Evolutionary conservation across 169 alveolate species (phyloP).

Genomic region (Eimeria maxima): DNA sequence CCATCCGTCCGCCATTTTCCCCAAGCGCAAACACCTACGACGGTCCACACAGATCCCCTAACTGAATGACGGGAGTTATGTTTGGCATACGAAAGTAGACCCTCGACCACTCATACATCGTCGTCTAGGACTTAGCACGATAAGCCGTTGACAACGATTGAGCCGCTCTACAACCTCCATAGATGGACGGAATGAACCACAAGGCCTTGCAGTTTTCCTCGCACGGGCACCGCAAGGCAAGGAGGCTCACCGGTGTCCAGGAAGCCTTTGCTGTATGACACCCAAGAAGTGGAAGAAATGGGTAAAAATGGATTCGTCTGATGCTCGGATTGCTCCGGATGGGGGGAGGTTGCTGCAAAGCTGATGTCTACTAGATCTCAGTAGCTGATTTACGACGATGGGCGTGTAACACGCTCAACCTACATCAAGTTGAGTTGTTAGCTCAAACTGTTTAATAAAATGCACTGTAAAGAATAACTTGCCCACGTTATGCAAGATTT

Average conservation of each 20-base stretch:
- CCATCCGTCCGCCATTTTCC: conserved; percentile 86
- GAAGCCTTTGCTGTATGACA: neutral
- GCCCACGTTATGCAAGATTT: neutral
- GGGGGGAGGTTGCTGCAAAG: neutral
- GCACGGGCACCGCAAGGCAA: neutral
- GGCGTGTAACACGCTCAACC: neutral
- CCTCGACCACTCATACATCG: neutral
- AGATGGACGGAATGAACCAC: neutral
- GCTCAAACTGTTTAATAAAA: neutral
- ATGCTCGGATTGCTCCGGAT: neutral
- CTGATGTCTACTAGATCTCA: neutral
- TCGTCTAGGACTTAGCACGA: neutral
- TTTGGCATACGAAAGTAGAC: neutral
- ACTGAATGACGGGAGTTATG: neutral
- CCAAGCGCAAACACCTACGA: neutral
- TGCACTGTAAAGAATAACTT: neutral
- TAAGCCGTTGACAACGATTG: neutral
- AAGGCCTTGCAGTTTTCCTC: neutral
- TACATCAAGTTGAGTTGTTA: neutral
- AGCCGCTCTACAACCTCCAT: neutral
- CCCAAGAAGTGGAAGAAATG: neutral
- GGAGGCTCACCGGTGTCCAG: neutral
- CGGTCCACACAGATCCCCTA: neutral
- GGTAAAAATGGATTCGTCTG: neutral
- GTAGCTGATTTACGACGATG: neutral